These are phyloP conservation scores for Hamamelis virginiana DNA, from an alignment of 164 flowering plant genomes.

Conservation along the genomic window DNA sequence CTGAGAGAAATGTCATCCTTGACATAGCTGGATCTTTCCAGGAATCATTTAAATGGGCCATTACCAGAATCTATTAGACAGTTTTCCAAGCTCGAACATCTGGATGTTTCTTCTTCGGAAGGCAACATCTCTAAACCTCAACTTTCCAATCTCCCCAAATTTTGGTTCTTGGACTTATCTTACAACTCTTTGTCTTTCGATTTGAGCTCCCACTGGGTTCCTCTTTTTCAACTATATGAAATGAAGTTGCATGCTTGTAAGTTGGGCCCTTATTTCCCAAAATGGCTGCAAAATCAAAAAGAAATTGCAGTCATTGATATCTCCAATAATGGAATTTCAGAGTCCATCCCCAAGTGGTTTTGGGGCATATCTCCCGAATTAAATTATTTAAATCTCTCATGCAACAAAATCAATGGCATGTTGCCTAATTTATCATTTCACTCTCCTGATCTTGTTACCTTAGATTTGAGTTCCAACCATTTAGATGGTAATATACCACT, in stretches of 20 bases:
- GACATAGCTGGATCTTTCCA: background rate
- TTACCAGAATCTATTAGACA: background rate
- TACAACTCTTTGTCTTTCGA: no score
- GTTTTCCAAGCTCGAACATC: slow-evolving; percentile 13
- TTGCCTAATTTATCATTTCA: no score
- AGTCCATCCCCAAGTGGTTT: slow-evolving; percentile 23
- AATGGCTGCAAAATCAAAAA: slow-evolving; percentile 11
- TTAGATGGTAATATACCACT: slow-evolving; percentile 24
- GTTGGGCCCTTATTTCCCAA: slow-evolving; percentile 21
- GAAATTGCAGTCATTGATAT: slow-evolving; percentile 1
- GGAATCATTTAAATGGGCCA: no score
- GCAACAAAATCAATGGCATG: no score
- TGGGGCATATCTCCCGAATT: slow-evolving; percentile 4
- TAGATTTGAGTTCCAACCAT: slow-evolving; percentile 11
- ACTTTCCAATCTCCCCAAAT: slow-evolving; percentile 19
- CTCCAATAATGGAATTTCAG: slow-evolving; percentile 18
- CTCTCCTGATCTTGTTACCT: background rate
- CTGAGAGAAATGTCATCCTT: background rate
- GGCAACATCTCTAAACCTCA: slow-evolving; percentile 26
- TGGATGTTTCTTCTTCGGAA: slow-evolving; percentile 5
- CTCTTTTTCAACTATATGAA: no score
- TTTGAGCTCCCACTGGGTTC: no score
- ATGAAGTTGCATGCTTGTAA: slow-evolving; percentile 9
- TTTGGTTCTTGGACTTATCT: slow-evolving; percentile 4
- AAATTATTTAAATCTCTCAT: no score